These are phyloP conservation scores for Cucurbita maxima DNA, from an alignment of 306 rosid genomes.

Conservation along the genomic window DNA sequence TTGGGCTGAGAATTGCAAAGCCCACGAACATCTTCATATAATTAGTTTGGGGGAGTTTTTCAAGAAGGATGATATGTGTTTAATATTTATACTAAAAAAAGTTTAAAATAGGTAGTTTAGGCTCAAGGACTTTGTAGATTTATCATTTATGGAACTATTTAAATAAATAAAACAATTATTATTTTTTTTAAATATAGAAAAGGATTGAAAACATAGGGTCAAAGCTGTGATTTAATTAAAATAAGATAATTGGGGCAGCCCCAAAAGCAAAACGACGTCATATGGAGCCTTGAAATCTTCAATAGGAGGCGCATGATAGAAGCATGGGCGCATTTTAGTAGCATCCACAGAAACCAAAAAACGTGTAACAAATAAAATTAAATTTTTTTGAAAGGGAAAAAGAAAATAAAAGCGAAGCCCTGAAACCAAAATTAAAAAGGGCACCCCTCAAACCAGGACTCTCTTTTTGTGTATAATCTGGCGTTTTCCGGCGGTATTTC, in stretches of 20 bases:
- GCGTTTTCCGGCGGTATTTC: slow-evolving; percentile 39
- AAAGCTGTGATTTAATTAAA: neutral
- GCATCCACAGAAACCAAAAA: slow-evolving; percentile 1
- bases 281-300: neutral
- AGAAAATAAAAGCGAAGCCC: neutral
- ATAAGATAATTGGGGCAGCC: neutral
- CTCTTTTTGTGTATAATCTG: slow-evolving; percentile 27
- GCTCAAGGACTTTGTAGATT: neutral
- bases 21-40: too few relatives aligned
- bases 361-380: neutral
- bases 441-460: neutral
- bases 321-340: neutral
- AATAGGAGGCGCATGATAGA: neutral
- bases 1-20: too few relatives aligned
- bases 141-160: too few relatives aligned
- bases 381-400: neutral
- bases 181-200: too few relatives aligned
- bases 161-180: too few relatives aligned
- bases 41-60: too few relatives aligned
- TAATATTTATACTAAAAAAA: too few relatives aligned
- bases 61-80: neutral
- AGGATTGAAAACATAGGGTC: neutral
- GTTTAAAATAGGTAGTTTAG: neutral
- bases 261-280: neutral
- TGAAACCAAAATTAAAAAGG: neutral